Percentiles rank a stretch among this genome's conserved stretches.
These are phyloP conservation scores for Talaromyces ruber DNA, from an alignment of 495 filamentous ascomycete genomes.

Conservation along the genomic window DNA sequence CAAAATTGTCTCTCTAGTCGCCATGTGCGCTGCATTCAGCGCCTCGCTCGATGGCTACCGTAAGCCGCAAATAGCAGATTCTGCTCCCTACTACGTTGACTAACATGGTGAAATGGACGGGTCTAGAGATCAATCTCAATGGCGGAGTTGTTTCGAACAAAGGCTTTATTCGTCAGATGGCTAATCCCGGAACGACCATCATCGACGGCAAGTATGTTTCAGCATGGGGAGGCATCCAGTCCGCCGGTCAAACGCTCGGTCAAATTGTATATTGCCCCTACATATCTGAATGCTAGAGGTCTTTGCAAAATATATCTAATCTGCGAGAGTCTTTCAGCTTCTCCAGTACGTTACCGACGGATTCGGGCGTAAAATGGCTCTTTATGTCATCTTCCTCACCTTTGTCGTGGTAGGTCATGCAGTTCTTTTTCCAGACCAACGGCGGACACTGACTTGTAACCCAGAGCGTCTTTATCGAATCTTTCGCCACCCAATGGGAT, in stretches of 20 bases:
- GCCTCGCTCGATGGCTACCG: too few relatives aligned
- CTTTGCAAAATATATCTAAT: too few relatives aligned
- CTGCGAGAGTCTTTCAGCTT: too few relatives aligned
- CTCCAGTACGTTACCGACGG: constrained; percentile 24
- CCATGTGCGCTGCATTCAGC: too few relatives aligned
- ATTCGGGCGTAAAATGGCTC: constrained; percentile 21
- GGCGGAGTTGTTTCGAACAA: constrained; percentile 31
- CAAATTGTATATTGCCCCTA: constrained; percentile 24
- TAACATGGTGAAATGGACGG: too few relatives aligned
- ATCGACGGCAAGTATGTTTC: constrained; percentile 27
- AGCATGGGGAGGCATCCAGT: constrained; percentile 33
- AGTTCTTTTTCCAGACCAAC: too few relatives aligned
- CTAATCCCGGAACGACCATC: constrained; percentile 18
- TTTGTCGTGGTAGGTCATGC: constrained; percentile 11
- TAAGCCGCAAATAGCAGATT: too few relatives aligned
- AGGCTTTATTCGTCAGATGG: constrained; percentile 29
- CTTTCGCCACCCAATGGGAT: constrained; percentile 26
- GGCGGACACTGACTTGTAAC: too few relatives aligned
- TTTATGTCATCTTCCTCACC: constrained; percentile 23
- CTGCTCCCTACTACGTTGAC: too few relatives aligned
- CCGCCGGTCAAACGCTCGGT: constrained; percentile 26
- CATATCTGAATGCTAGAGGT: too few relatives aligned
- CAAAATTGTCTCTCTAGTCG: too few relatives aligned
- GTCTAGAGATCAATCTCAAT: constrained; percentile 35
- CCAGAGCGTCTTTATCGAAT: constrained; percentile 29